A percentile compares a stretch with the other conserved stretches of the same genome.
Evolutionary conservation across 2,329 filamentous ascomycete species (phyloP).

Genomic region (Botrytis byssoidea): DNA sequence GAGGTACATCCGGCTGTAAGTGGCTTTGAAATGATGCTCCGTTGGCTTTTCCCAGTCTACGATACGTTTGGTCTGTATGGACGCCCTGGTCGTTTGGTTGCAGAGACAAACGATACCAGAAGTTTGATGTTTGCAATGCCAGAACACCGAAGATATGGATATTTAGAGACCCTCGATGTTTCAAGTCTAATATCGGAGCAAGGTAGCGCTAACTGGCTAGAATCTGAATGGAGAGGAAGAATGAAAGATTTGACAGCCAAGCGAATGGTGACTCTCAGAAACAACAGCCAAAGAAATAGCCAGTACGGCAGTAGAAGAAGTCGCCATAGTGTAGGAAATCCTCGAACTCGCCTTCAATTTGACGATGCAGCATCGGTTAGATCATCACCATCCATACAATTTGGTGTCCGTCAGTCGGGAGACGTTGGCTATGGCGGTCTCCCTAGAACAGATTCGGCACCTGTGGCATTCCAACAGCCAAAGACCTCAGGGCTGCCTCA

Average conservation of each 20-base stretch:
- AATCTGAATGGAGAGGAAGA: conserved; percentile 84
- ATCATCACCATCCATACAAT: conserved; percentile 49
- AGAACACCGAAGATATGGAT: conserved; percentile 81
- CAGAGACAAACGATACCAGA: conserved; percentile 80
- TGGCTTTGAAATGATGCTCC: conserved; percentile 92
- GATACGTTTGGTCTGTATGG: conserved; percentile 92
- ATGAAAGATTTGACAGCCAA: conserved; percentile 84
- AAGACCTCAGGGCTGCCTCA: conserved; percentile 25
- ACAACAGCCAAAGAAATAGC: conserved; percentile 42
- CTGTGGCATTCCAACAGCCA: conserved; percentile 35
- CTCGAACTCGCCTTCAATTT: conserved; percentile 55
- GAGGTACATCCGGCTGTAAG: conserved; percentile 88
- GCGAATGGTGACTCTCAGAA: conserved; percentile 64
- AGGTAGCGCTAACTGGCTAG: conserved; percentile 74
- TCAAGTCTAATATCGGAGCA: conserved; percentile 74
- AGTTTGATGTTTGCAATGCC: conserved; percentile 99
- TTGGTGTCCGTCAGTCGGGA: conserved; percentile 29
- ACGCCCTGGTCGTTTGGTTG: conserved; percentile 79
- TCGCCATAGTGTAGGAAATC: conserved; percentile 53
- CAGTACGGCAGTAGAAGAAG: conserved; percentile 57
- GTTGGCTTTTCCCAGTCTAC: conserved; percentile 90
- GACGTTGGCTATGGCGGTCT: conserved; percentile 23
- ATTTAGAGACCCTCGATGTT: conserved; percentile 86
- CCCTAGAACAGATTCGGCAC: conserved; percentile 51
- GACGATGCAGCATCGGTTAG: conserved; percentile 52